Base-by-base conservation (phyloP, 495 filamentous ascomycete genomes). In the Neurospora sp. region DNA sequence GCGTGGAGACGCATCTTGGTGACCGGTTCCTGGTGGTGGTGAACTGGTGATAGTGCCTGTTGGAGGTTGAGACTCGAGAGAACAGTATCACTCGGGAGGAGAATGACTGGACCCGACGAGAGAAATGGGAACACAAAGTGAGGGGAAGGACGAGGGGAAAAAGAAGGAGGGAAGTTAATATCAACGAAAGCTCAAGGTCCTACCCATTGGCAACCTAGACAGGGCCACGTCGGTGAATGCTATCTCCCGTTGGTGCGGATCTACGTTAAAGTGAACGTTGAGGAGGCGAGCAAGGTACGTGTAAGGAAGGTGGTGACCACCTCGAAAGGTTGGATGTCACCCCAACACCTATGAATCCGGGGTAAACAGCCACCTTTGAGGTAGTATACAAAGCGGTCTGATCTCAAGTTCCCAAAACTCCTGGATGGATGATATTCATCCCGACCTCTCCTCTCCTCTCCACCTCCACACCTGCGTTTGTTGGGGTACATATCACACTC, bases 1-100 rank as follows among this genome's bases (percentile, higher is more conserved):
- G 77, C 77, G 70, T 74, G 80, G 35, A 82, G 40, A 41, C 77
- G 76, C 31, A 72, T 46, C 9, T 35, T 38, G 27, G 27, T 72
- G 42, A 62, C 12, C 14, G 27, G 12, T 46, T 38, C 20, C 27
- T 27, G 9, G n/a, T 31, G 1, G 3, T 54, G 20, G 71, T 66
- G 71, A 23, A 37, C 35, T 35, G 70, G 7, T 39, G 9, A n/a
- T 18, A 20, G 14, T 27, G n/a, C 18, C 39, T 48, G 69, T 18
- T 66, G 54, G 23, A 44, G 38, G 54, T 62, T 37, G 11, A 70
- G 39, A 42, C 35, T 69, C 14, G 27, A 35, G 54, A 35, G 27
- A 66, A 9, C 54, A 16, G 27, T 35, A 35, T 5, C 54, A 62
- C 54, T 3, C 35, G 4, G 1, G 9, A 41, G 9, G 9, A 18